These are phyloP conservation scores for Trypanosoma platydactyli DNA, from an alignment of 208 protist genomes.

Conservation along the genomic window DNA sequence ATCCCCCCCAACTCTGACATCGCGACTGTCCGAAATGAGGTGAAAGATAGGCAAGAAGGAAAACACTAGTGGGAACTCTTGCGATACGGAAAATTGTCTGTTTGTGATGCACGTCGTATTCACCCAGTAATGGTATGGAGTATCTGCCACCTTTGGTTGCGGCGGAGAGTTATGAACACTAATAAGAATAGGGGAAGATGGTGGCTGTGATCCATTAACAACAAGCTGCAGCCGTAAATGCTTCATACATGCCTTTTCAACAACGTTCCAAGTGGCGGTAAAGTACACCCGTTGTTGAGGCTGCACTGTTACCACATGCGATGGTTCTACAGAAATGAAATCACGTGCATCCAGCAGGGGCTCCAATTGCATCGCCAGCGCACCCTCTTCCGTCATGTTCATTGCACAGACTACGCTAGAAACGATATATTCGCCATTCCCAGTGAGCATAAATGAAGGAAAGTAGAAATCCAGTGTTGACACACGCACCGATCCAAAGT, in stretches of 20 bases:
- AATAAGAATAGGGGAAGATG: conserved; percentile 74
- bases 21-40: conserved; percentile 38
- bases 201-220: conserved; percentile 73
- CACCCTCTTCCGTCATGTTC: conserved; percentile 86
- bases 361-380: conserved; percentile 85
- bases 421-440: conserved; percentile 76
- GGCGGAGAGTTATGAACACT: conserved; percentile 69
- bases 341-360: conserved; percentile 49
- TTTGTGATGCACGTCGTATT: conserved; percentile 85
- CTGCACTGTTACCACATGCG: conserved; percentile 80
- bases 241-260: conserved; percentile 58
- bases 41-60: conserved; percentile 79
- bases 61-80: conserved; percentile 77
- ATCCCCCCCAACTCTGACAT: conserved; percentile 43
- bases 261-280: conserved; percentile 68
- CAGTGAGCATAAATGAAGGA: conserved; percentile 75
- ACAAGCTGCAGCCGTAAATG: conserved; percentile 70
- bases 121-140: conserved; percentile 88
- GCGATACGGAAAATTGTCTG: conserved; percentile 61
- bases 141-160: conserved; percentile 52
- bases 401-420: conserved; percentile 85
- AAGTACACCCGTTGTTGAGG: conserved; percentile 90
- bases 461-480: conserved; percentile 86
- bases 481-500: conserved; percentile 82
- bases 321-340: conserved; percentile 68